Base-by-base conservation (phyloP, 306 rosid genomes). In the Trifolium fragiferum region DNA sequence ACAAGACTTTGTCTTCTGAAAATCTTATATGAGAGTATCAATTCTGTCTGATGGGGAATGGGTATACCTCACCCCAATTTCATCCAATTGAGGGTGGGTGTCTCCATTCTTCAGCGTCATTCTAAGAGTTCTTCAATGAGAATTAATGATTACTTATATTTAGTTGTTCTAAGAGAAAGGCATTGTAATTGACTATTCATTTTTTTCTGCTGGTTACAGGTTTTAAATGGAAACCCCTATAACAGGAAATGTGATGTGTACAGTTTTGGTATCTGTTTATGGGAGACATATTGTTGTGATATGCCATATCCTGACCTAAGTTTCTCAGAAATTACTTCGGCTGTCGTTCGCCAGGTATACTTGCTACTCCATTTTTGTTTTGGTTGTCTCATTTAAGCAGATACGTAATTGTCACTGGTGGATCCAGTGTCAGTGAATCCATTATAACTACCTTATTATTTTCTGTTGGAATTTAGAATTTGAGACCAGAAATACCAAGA, bases 281-380 rank as follows among this genome's bases (percentile, higher is more conserved):
- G 98, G 98, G 98, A 94, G 82, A 87, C 78, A 43, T 94, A 94
- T 83, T 94, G 98, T 79, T 94, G 98, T 74, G 98, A 94, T 91
- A 94, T 94, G 98, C 98, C 98, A 59, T 94, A 91, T 73, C 96
- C 97, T 25, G 98, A 94, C 76, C 93, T 94, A 70, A 94, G 96
- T 82, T 94, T 94, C 90, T 87, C 98, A 15, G 98, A 94, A 81
- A 90, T 94, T 43, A 94, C 98, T 62, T 87, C 98, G 21, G 97
- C 98, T 3, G 98, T 94, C 21, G 98, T 94, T 78, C 95, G 96
- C 79, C 97, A 92, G 99, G 99, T 92, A 78, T 63, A 43, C 58
- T 43, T 21, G 59, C 71, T 43, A 68, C 38, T 44, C 47, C 50
- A 51, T 27, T 73, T 33, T 40, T 70, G 72, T 41, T 47, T 47